Evolutionary conservation across 1,284 basidiomycete species (phyloP), one percentile per base, ranked within the genome.

Genomic region (Leccinum subspadiceum): DNA sequence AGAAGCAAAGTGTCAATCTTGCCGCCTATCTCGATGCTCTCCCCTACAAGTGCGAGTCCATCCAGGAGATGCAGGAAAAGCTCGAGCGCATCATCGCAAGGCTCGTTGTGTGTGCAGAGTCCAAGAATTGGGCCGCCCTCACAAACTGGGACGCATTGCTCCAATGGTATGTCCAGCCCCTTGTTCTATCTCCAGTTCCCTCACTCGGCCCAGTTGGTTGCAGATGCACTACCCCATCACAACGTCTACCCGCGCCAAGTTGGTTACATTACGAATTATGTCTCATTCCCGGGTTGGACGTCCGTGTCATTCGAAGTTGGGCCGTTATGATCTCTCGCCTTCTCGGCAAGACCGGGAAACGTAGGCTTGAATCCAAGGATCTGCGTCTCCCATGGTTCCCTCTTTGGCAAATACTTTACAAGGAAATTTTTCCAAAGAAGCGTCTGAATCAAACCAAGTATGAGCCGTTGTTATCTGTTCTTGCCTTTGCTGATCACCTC

Each of bases 191-290:
- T 35, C 59, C 50, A 29, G 54, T 59, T 46, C 22, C 39, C 54
- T 59, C 56, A 66, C 55, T 8, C 51, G 54, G 57, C 46, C 29
- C 54, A 94, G 91, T 73, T 94, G 93, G 92, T 74, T 93, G 54
- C 79, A 88, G 62, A 84, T 93, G 82, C 86, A 86, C 57, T 94
- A 94, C 73, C 92, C 92, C 2, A 84, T 94, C 70, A 75, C 82
- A 52, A 91, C 85, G 58, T 68, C 84, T 44, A 85, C 85, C 29
- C 87, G 94, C 17, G 88, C 89, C n/a, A 86, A 86, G 68, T 84
- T 96, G 51, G 90, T 89, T 15, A 80, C 81, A 22, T 77, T 96
- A 92, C 69, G 89, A 88, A 70, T 73, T 98, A 3, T 97, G 92
- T 77, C 97, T 92, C 69, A 78, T 85, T 68, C 88, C 88, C 12